Evolutionary conservation across 1,284 basidiomycete genomes (phyloP), one percentile per base, ranked within the genome.

Genomic region (Moesziomyces globuligerus): DNA sequence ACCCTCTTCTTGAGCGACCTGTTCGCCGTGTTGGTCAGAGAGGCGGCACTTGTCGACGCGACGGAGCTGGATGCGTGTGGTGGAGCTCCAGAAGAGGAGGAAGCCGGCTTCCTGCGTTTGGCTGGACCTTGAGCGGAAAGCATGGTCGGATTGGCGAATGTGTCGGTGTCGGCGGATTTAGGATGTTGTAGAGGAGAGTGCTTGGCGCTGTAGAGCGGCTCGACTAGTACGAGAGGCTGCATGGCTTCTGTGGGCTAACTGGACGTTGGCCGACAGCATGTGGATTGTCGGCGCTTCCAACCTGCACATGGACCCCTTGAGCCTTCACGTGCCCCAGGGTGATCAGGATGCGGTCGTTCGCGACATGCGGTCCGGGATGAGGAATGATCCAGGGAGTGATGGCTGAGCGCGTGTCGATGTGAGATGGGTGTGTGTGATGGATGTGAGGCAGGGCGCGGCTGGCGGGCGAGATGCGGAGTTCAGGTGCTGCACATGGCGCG

Each of bases 81-180:
- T 9, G 45, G 52, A 10, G 50, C 53, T 10, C 47, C 47, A 7
- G 47, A 36, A 0, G 54, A 62, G 21, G 55, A 48, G 15, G 59
- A 50, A 1, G 54, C 50, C n/a, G 59, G 59, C 13, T 53, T 43
- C n/a, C 46, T 47, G 10, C 66, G 66, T 36, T 69, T 69, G 10
- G 52, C 48, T 3, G 66, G 66, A 7, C 56, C 26, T 17, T 24
- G 23, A 17, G 54, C 36, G 4, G 50, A 21, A 0, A 28, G 21
- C 50, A 53, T 56, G 29, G 11, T 50, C 25, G 50, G 29, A 20
- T 8, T 44, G 15, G 32, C n/a, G 13, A 20, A 17, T 1, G 26
- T 13, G 10, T 49, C 41, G 28, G 43, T 26, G 1, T 15, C 29
- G 11, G 44, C 20, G 13, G 28, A 23, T n/a, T 62, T 47, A 20